phyloP scores from a whole-genome alignment of 108 stramenopile genomes.

The Cyclotella atomus region DNA sequence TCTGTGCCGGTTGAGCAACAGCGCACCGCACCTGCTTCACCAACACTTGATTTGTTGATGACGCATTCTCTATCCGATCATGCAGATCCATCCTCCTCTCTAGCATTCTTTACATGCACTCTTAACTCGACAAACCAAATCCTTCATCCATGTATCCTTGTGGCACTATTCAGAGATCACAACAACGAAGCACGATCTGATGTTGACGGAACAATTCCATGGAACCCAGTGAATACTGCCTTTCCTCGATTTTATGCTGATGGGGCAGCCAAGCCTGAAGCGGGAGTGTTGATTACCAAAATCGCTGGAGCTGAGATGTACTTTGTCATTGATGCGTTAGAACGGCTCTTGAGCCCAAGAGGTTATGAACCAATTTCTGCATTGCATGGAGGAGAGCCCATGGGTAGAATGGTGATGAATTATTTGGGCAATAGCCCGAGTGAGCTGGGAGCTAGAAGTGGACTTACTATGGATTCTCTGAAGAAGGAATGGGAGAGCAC shows the following conservation, averaged over 20 bases:
- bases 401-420: slow-evolving; percentile 47
- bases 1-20: not conserved
- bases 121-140: slow-evolving; percentile 60
- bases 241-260: slow-evolving; percentile 56
- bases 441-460: slow-evolving; percentile 47
- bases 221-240: slow-evolving; percentile 42
- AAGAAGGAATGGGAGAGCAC: slow-evolving; percentile 35
- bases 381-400: slow-evolving; percentile 56
- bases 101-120: slow-evolving; percentile 51
- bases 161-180: slow-evolving; percentile 42
- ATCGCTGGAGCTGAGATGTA: slow-evolving; percentile 61
- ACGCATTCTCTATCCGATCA: slow-evolving; percentile 49
- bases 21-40: slow-evolving; percentile 24
- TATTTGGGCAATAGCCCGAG: slow-evolving; percentile 47
- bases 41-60: slow-evolving; percentile 32
- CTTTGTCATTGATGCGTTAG: slow-evolving; percentile 53
- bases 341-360: slow-evolving; percentile 40
- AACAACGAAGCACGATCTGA: slow-evolving; percentile 16
- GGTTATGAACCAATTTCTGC: slow-evolving; percentile 52
- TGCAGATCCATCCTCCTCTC: slow-evolving; percentile 49
- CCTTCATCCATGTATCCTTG: slow-evolving; percentile 55
- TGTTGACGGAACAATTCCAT: slow-evolving; percentile 45
- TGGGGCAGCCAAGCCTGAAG: slow-evolving; percentile 49
- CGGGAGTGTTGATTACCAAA: slow-evolving; percentile 48
- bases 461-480: slow-evolving; percentile 28